phyloP scores from a whole-genome alignment of 306 rosid species.

The Malus sylvestris region DNA sequence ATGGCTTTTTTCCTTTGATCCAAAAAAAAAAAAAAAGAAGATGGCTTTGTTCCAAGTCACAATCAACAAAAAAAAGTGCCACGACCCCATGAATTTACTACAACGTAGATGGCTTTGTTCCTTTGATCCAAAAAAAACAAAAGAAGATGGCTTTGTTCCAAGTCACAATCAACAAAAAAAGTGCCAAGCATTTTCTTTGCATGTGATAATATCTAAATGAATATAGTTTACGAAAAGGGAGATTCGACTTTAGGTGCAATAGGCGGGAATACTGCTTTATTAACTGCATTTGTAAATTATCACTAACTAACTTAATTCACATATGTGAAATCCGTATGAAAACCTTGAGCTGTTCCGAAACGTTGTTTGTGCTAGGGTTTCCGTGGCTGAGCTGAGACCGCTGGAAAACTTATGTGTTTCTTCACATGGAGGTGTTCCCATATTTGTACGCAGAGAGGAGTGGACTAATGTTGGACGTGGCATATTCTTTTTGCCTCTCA shows the following conservation, averaged over 20 bases:
- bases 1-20: not conserved
- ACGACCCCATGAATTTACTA: not conserved
- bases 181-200: not conserved
- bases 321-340: not conserved
- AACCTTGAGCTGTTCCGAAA: too few species aligned
- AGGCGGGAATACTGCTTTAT: rapidly evolving
- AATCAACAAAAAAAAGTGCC: not conserved
- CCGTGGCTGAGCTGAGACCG: slow-evolving; percentile 6
- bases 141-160: not conserved
- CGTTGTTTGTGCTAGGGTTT: not conserved
- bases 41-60: not conserved
- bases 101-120: not conserved
- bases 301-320: too few species aligned
- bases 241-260: too few species aligned
- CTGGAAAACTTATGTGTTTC: not conserved
- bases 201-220: too few species aligned
- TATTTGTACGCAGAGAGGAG: not conserved
- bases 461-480: not conserved
- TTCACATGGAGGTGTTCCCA: not conserved
- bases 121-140: too few species aligned
- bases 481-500: slow-evolving; percentile 3
- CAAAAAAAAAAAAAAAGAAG: not conserved
- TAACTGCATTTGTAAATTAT: too few species aligned
- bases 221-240: too few species aligned
- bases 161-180: not conserved